Evolutionary conservation across 305 asterid species (phyloP).

Genomic region (Caryopteris hybrid): DNA sequence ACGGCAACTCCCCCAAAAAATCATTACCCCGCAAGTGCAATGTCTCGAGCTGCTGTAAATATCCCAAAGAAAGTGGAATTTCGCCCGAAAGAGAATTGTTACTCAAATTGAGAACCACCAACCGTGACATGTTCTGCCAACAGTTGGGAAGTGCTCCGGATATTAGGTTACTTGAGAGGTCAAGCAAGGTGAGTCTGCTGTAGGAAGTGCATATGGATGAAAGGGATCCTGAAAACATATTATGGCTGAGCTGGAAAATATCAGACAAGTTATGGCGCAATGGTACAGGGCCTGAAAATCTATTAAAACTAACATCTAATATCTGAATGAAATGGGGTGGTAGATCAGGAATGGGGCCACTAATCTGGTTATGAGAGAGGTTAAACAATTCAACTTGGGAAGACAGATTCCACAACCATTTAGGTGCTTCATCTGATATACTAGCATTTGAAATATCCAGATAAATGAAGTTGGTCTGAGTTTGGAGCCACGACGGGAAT

Average conservation of each 20-base stretch:
- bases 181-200: background rate
- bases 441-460: background rate
- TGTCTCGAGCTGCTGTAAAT: background rate
- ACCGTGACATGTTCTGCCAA: conserved; percentile 17
- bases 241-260: conserved; percentile 17
- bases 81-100: conserved; percentile 29
- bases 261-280: background rate
- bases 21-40: conserved; percentile 22
- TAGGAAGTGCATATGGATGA: conserved; percentile 3
- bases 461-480: rapidly evolving
- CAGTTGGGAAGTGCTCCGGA: conserved; percentile 25
- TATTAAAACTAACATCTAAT: conserved; percentile 29
- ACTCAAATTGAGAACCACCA: conserved; percentile 18
- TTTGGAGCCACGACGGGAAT: conserved; percentile 2
- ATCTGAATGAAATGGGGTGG: background rate
- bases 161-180: conserved; percentile 31
- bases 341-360: conserved; percentile 7
- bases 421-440: background rate
- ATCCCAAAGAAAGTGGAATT: conserved; percentile 26
- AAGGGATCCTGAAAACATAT: conserved; percentile 22
- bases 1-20: conserved; percentile 31
- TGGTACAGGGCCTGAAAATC: conserved; percentile 32
- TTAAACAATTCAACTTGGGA: background rate
- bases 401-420: conserved; percentile 1
- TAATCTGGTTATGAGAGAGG: conserved; percentile 27